A percentile compares a stretch with the other conserved stretches of the same genome.
Evolutionary conservation across 2,329 filamentous ascomycete genomes (phyloP).

Genomic region (Arthrobotrys entomopaga): DNA sequence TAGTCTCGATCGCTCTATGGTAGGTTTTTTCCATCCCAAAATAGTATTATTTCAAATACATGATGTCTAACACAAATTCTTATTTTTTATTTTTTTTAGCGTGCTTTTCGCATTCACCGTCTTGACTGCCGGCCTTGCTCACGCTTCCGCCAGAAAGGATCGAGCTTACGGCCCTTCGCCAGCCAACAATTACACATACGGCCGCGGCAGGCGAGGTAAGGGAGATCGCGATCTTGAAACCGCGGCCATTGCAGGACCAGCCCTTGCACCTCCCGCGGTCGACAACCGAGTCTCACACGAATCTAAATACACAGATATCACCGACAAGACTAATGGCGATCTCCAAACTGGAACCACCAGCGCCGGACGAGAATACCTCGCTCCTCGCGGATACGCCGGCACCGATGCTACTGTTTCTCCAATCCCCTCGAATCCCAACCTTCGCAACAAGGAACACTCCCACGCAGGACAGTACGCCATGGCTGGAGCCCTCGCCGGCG

Average conservation of each 20-base stretch:
- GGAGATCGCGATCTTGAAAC: constrained; percentile 38
- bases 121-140: constrained; percentile 44
- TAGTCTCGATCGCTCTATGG: constrained; percentile 36
- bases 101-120: constrained; percentile 50
- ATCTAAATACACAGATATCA: constrained; percentile 51
- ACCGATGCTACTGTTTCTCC: constrained; percentile 32
- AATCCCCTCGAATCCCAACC: constrained; percentile 13
- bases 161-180: constrained; percentile 55
- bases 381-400: constrained; percentile 39
- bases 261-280: constrained; percentile 31
- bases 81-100: constrained; percentile 15
- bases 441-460: constrained; percentile 39
- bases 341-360: constrained; percentile 30
- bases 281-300: constrained; percentile 46
- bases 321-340: constrained; percentile 43
- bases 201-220: constrained; percentile 37
- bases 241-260: constrained; percentile 27
- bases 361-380: constrained; percentile 48
- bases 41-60: background rate
- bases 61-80: constrained; percentile 12
- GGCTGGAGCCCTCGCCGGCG: constrained; percentile 43
- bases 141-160: constrained; percentile 47
- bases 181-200: constrained; percentile 52
- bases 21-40: background rate
- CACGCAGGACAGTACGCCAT: constrained; percentile 49